These are phyloP conservation scores for Phytophthora boehmeriae DNA, from an alignment of 352 stramenopile species.

Conservation along the genomic window DNA sequence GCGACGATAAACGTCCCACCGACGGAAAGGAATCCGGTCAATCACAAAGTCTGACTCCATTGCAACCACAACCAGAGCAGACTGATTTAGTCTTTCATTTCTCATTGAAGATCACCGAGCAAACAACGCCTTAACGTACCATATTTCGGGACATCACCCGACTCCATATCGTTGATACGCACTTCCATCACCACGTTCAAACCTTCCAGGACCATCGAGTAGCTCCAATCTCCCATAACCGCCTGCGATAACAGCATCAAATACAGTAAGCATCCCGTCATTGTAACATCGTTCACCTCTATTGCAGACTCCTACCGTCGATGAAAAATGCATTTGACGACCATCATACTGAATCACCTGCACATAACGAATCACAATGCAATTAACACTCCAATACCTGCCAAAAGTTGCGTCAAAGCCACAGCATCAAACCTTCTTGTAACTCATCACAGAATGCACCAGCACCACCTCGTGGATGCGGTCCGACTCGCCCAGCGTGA, in stretches of 20 bases:
- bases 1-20: constrained; percentile 83
- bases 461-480: constrained; percentile 77
- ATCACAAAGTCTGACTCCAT: constrained; percentile 66
- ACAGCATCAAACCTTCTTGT: constrained; percentile 68
- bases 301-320: constrained; percentile 47
- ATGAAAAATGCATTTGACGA: constrained; percentile 82
- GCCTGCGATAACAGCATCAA: constrained; percentile 43
- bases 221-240: constrained; percentile 77
- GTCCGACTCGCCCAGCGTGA: constrained; percentile 79
- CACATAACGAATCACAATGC: background rate
- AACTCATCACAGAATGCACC: constrained; percentile 84
- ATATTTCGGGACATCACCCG: constrained; percentile 83
- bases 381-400: background rate
- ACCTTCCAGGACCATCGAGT: constrained; percentile 79
- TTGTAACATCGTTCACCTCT: constrained; percentile 2
- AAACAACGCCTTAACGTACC: constrained; percentile 42
- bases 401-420: too few relatives aligned
- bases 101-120: background rate
- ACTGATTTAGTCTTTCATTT: too few relatives aligned
- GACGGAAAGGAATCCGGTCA: constrained; percentile 78
- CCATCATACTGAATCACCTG: constrained; percentile 82
- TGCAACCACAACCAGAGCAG: background rate
- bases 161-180: constrained; percentile 85
- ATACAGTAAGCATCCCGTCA: constrained; percentile 6
- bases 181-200: constrained; percentile 82